These are phyloP conservation scores for Podospora conica DNA, from an alignment of 495 filamentous ascomycete species.

Conservation along the genomic window DNA sequence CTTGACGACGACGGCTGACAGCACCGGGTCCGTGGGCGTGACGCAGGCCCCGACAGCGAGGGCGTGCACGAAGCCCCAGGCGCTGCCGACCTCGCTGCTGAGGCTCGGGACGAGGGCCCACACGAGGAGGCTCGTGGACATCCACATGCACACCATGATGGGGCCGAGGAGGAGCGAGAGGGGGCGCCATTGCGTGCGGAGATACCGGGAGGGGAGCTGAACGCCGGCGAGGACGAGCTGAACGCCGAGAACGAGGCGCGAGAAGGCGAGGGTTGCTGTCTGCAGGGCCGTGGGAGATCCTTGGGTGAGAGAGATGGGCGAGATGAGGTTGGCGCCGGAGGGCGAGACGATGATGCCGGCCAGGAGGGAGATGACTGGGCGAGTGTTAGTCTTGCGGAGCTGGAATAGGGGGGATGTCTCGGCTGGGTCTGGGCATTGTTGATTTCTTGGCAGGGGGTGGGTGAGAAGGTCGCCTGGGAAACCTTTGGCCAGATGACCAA, in stretches of 20 bases:
- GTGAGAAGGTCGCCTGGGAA: background rate
- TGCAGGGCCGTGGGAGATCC: slow-evolving; percentile 44
- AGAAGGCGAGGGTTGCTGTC: slow-evolving; percentile 67
- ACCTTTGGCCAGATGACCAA: background rate
- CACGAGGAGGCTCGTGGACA: slow-evolving; percentile 69
- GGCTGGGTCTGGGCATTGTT: background rate
- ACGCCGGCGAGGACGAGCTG: slow-evolving; percentile 87
- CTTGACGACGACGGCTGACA: slow-evolving; percentile 88
- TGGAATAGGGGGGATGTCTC: background rate
- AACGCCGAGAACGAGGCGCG: slow-evolving; percentile 81
- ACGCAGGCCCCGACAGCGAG: slow-evolving; percentile 77
- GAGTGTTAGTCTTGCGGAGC: background rate
- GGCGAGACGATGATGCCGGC: slow-evolving; percentile 75
- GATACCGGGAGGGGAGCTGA: slow-evolving; percentile 83
- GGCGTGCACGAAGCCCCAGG: slow-evolving; percentile 59
- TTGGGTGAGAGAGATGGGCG: slow-evolving; percentile 68
- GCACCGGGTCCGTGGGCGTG: slow-evolving; percentile 85
- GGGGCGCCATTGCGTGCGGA: slow-evolving; percentile 73
- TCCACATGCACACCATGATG: slow-evolving; percentile 85
- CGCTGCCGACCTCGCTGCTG: background rate
- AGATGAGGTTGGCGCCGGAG: slow-evolving; percentile 68
- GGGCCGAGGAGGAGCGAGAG: slow-evolving; percentile 74
- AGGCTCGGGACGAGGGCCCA: slow-evolving; percentile 74
- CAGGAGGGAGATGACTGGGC: slow-evolving; percentile 71
- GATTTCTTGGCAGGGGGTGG: background rate